Conservation (phyloP, 2,329 filamentous ascomycete species). For the Verticillium longisporum region DNA sequence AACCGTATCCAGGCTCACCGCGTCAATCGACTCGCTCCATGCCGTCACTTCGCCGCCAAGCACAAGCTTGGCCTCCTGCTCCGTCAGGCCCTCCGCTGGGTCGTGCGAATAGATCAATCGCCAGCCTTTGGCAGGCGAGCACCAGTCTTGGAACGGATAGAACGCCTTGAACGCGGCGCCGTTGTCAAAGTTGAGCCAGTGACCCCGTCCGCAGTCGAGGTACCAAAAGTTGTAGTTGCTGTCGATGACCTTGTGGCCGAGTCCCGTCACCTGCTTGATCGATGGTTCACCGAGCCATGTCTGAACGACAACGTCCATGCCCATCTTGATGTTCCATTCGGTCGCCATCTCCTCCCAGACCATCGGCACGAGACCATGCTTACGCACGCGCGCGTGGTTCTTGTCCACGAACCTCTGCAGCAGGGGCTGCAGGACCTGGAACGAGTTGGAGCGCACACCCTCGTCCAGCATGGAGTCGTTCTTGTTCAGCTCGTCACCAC, state of each 20-base stretch:
- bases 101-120: constrained; percentile 74
- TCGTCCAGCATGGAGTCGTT: constrained; percentile 70
- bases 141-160: constrained; percentile 78
- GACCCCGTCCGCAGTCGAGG: constrained; percentile 74
- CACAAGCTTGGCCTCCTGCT: constrained; percentile 57
- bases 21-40: constrained; percentile 76
- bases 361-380: constrained; percentile 61
- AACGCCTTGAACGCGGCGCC: constrained; percentile 41
- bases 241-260: constrained; percentile 65
- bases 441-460: constrained; percentile 60
- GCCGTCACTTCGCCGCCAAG: constrained; percentile 76
- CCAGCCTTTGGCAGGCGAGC: constrained; percentile 75
- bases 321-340: constrained; percentile 69
- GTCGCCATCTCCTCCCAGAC: constrained; percentile 87
- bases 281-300: constrained; percentile 64
- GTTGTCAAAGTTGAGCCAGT: constrained; percentile 67
- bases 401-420: constrained; percentile 71
- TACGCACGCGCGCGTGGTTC: constrained; percentile 58
- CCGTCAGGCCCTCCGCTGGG: constrained; percentile 57
- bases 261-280: constrained; percentile 50
- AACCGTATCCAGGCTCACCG: constrained; percentile 65
- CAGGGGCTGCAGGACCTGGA: constrained; percentile 61
- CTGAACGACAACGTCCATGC: constrained; percentile 67
- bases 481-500: constrained; percentile 79
- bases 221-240: constrained; percentile 79